A percentile compares a stretch with the other conserved stretches of the same genome.
Evolutionary conservation across 2,329 filamentous ascomycete genomes (phyloP).

Genomic region (Aureobasidium sp.): DNA sequence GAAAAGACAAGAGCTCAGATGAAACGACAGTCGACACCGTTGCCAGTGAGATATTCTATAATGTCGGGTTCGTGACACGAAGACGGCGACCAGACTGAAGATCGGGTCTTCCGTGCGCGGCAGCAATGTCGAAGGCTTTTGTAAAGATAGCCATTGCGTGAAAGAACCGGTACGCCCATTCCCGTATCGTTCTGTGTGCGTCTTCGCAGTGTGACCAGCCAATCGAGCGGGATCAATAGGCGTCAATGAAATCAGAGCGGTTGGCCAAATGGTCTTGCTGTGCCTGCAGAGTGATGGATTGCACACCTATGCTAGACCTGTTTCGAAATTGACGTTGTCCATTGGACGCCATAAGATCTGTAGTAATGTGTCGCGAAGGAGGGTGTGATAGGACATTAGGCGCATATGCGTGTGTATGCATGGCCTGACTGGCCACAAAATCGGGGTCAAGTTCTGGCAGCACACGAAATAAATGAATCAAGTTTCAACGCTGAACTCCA

Average conservation of each 20-base stretch:
- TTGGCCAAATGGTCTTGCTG: constrained; percentile 2
- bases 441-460: constrained; percentile 2
- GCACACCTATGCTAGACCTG: constrained; percentile 2
- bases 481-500: neutral
- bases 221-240: constrained; percentile 2
- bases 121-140: constrained; percentile 11
- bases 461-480: neutral
- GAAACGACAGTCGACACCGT: constrained; percentile 11
- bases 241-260: constrained; percentile 12
- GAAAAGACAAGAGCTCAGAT: neutral
- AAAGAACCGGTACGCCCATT: constrained; percentile 2
- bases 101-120: constrained; percentile 13
- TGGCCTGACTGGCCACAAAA: constrained; percentile 7
- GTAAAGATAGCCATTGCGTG: constrained; percentile 11
- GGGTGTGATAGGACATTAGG: neutral
- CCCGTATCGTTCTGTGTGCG: constrained; percentile 9
- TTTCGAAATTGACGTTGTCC: neutral
- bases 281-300: constrained; percentile 16
- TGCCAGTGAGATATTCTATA: constrained; percentile 15
- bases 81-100: neutral
- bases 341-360: constrained; percentile 13
- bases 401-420: constrained; percentile 1
- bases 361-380: neutral
- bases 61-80: constrained; percentile 3
- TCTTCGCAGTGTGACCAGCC: constrained; percentile 10